These are phyloP conservation scores for Entophlyctis helioformis DNA, from an alignment of 192 early-diverging fungal species.

Conservation along the genomic window DNA sequence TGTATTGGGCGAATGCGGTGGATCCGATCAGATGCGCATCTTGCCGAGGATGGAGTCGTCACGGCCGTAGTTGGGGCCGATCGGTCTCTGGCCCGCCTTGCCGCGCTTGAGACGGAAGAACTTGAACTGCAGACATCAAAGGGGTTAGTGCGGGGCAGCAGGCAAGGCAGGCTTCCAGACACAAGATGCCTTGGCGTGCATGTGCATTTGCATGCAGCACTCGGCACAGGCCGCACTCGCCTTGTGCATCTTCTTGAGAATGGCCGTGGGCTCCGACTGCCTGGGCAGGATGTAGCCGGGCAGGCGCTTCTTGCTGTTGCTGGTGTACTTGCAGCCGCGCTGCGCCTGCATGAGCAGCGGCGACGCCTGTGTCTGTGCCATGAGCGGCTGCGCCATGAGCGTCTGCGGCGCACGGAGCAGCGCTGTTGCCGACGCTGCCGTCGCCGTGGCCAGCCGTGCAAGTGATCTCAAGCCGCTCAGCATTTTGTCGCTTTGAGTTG, in stretches of 20 bases:
- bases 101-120: conserved; percentile 28
- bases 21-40: conserved; percentile 21
- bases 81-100: conserved; percentile 27
- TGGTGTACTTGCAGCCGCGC: conserved; percentile 15
- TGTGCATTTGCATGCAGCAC: not conserved
- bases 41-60: conserved; percentile 34
- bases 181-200: not conserved
- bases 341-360: not conserved
- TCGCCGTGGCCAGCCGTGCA: too few relatives aligned
- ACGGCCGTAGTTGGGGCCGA: conserved; percentile 26
- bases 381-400: too few relatives aligned
- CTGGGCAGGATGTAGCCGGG: conserved; percentile 32
- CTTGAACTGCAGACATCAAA: conserved; percentile 24
- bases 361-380: too few relatives aligned
- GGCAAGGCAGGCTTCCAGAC: not conserved
- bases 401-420: too few relatives aligned
- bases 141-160: not conserved
- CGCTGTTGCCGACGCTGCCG: too few relatives aligned
- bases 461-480: too few relatives aligned
- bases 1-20: too few relatives aligned
- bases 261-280: conserved; percentile 15
- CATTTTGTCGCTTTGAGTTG: too few relatives aligned
- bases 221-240: conserved; percentile 2
- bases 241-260: conserved; percentile 28
- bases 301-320: conserved; percentile 15